A percentile compares a stretch with the other conserved stretches of the same genome.
Conservation (phyloP, 495 filamentous ascomycete genomes). For the Trichoderma erinaceum region DNA sequence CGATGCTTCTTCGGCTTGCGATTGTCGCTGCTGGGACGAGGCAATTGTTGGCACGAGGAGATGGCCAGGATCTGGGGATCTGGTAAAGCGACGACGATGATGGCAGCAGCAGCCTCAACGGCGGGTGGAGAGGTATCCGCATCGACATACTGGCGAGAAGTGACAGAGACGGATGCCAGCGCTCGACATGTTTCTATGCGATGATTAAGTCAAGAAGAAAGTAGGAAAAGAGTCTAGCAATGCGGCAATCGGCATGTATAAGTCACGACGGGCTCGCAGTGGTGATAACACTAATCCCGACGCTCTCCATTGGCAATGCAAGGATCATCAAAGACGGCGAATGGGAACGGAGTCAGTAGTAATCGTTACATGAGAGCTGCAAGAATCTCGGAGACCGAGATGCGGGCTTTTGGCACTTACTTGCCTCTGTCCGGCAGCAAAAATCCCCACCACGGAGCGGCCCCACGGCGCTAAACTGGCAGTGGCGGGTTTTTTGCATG, state of each 20-base stretch:
- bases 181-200: background rate
- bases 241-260: background rate
- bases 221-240: background rate
- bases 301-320: no score
- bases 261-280: background rate
- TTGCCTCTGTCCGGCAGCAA: background rate
- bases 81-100: background rate
- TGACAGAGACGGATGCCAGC: background rate
- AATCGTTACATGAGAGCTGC: background rate
- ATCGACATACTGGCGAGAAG: slow-evolving; percentile 1
- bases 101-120: background rate
- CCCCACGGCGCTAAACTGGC: background rate
- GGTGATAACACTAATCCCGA: no score
- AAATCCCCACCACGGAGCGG: slow-evolving; percentile 5
- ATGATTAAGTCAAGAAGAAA: background rate
- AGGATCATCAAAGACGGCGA: no score
- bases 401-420: background rate
- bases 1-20: background rate
- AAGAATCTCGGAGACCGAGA: slow-evolving; percentile 10
- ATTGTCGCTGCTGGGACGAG: background rate
- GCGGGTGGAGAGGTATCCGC: slow-evolving; percentile 1
- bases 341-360: no score
- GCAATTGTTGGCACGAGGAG: background rate
- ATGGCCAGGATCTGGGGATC: background rate
- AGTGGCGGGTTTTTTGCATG: background rate